Evolutionary conservation across 169 alveolate species (phyloP).

Genomic region (Cryptosporidium muris): DNA sequence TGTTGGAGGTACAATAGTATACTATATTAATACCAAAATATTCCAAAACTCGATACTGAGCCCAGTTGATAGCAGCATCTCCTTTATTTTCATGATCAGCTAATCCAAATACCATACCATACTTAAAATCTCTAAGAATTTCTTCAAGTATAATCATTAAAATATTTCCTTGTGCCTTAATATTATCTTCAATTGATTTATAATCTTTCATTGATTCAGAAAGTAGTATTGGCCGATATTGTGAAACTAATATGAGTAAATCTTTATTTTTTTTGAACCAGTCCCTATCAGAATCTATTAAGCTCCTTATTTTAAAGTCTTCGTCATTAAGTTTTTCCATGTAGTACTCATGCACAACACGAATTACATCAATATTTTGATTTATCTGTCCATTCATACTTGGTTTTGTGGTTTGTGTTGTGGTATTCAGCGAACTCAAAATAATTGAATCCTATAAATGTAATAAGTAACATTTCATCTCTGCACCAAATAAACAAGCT

Average conservation of each 20-base stretch:
- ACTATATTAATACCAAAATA: constrained; percentile 19
- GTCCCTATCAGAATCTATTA: constrained; percentile 12
- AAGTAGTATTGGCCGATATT: constrained; percentile 18
- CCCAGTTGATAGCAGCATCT: constrained; percentile 72
- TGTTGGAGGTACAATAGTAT: constrained; percentile 62
- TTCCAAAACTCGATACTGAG: constrained; percentile 33
- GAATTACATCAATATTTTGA: neutral
- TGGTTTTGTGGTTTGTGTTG: neutral
- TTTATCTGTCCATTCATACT: neutral
- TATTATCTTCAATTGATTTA: constrained; percentile 13
- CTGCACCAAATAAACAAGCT: no score
- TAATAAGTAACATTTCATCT: no score
- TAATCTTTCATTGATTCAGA: constrained; percentile 54
- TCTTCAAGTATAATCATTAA: constrained; percentile 9
- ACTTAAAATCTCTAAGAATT: constrained; percentile 4
- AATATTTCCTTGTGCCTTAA: constrained; percentile 31
- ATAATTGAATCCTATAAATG: no score
- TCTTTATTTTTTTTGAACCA: constrained; percentile 49
- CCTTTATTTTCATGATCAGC: constrained; percentile 74
- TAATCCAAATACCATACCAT: constrained; percentile 67
- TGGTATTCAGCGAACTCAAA: no score
- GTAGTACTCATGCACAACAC: constrained; percentile 3
- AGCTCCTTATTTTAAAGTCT: neutral
- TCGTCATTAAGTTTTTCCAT: constrained; percentile 3
- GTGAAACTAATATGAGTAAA: constrained; percentile 16